phyloP scores from a whole-genome alignment of 73 alveolate genomes.

The Stentor coeruleus region DNA sequence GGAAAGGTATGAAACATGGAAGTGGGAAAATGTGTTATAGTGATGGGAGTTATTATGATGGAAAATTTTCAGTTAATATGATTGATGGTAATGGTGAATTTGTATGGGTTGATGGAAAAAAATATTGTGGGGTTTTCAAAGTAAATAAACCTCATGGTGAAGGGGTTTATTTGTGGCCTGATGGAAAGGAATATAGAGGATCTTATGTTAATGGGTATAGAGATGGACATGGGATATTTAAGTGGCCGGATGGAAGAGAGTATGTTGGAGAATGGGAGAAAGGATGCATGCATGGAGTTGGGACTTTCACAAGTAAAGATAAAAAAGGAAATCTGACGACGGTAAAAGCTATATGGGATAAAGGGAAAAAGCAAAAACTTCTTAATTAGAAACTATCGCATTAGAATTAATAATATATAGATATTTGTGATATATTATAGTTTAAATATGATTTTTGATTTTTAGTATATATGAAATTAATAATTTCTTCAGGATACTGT shows the following conservation, averaged over 20 bases:
- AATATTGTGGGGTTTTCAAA: not conserved
- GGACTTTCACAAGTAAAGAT: not conserved
- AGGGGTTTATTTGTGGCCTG: not conserved
- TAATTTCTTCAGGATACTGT: too few relatives aligned
- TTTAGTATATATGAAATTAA: too few relatives aligned
- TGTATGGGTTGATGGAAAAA: slow-evolving; percentile 15
- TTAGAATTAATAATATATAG: too few relatives aligned
- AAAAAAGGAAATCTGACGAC: too few relatives aligned
- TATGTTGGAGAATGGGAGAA: slow-evolving; percentile 52
- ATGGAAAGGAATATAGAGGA: slow-evolving; percentile 13
- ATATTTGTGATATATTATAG: too few relatives aligned
- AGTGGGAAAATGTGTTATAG: not conserved
- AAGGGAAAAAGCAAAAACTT: too few relatives aligned
- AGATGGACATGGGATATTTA: slow-evolving; percentile 1
- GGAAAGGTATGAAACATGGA: slow-evolving; percentile 6
- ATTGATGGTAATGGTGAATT: slow-evolving; percentile 19
- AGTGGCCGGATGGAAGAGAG: slow-evolving; percentile 33
- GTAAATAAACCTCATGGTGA: not conserved
- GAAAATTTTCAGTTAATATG: not conserved
- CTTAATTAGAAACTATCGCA: too few relatives aligned
- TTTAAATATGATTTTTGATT: too few relatives aligned
- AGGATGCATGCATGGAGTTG: slow-evolving; percentile 27
- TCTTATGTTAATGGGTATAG: not conserved
- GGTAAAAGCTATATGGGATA: too few relatives aligned
- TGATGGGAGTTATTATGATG: slow-evolving; percentile 15